phyloP scores from a whole-genome alignment of 2,329 filamentous ascomycete genomes.

The Blumeria hordei region DNA sequence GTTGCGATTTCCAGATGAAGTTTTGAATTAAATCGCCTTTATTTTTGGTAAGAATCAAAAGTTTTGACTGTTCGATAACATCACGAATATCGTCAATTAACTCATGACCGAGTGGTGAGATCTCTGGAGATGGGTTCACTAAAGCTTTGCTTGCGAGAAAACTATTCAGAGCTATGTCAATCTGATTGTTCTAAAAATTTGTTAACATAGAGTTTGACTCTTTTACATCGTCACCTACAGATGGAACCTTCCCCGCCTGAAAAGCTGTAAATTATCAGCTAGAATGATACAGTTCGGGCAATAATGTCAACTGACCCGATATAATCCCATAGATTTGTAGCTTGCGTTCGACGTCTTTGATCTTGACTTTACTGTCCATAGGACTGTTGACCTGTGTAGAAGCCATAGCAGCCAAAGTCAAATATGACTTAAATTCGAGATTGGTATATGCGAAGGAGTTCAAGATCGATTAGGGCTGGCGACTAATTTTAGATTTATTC shows the following conservation, averaged over 20 bases:
- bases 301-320: conserved; percentile 22
- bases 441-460: background rate
- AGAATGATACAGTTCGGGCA: background rate
- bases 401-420: conserved; percentile 6
- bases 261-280: conserved; percentile 31
- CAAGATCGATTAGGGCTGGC: too few relatives aligned
- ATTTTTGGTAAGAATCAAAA: conserved; percentile 77
- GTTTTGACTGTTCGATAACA: conserved; percentile 66
- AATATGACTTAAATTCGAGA: background rate
- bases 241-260: conserved; percentile 70
- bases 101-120: conserved; percentile 61
- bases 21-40: conserved; percentile 85
- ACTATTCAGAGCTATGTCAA: conserved; percentile 83
- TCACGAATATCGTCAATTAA: conserved; percentile 55
- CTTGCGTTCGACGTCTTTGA: conserved; percentile 61
- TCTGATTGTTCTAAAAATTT: conserved; percentile 33
- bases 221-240: conserved; percentile 16
- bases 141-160: conserved; percentile 51
- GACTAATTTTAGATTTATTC: too few relatives aligned
- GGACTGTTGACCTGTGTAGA: conserved; percentile 13
- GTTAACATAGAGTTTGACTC: background rate
- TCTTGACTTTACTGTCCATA: conserved; percentile 11
- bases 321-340: conserved; percentile 86
- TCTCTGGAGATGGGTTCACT: conserved; percentile 42
- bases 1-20: conserved; percentile 83